Evolutionary conservation across 2,329 filamentous ascomycete species (phyloP), one percentile per base, ranked within the genome.

Genomic region (Arthrinium puccinioides): DNA sequence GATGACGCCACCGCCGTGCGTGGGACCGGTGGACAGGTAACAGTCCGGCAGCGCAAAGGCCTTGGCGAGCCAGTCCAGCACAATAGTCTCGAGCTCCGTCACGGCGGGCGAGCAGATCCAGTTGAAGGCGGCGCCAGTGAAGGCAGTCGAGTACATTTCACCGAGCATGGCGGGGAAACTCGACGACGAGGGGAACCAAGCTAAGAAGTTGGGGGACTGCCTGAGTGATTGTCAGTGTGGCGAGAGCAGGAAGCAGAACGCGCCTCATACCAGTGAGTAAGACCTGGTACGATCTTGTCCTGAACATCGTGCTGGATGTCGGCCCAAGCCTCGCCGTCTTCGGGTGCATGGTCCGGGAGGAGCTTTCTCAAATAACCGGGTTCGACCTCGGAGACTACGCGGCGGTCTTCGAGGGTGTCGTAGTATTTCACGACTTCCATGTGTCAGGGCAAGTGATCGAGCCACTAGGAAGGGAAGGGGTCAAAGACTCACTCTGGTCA

Each of bases 141-240:
- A 89, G 6, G 87, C 84, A 5, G 86, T 82, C 29, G 80, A 87
- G 69, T 95, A 97, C 67, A 97, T 80, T 63, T 97, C 90, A 15
- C 87, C 90, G 9, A 97, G 73, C 59, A 95, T 90, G 20, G 81
- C 77, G 1, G 90, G 88, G 56, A 83, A 96, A 24, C 83, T 86
- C 37, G 82, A 80, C 18, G 78, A 80, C 34, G 87, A 87, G 1
- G 90, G 85, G 63, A 92, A 97, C 70, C 94, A 97, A 30, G 90
- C 90, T 77, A 96, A 87, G 71, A 95, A 97, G 55, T 90, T 88
- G 13, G 87, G 90, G 3, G 82, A 87, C 57, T 94, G 83, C 88
- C 69, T 72, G 9, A 4, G 14, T 18, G 30, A 27, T 24, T 21
- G 9, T 21, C n/a, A 32, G 6, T 21, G 24, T 48, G 11, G 5